These are phyloP conservation scores for Candida pseudoviswanathii DNA, from an alignment of 1,139 yeast species.

Conservation along the genomic window DNA sequence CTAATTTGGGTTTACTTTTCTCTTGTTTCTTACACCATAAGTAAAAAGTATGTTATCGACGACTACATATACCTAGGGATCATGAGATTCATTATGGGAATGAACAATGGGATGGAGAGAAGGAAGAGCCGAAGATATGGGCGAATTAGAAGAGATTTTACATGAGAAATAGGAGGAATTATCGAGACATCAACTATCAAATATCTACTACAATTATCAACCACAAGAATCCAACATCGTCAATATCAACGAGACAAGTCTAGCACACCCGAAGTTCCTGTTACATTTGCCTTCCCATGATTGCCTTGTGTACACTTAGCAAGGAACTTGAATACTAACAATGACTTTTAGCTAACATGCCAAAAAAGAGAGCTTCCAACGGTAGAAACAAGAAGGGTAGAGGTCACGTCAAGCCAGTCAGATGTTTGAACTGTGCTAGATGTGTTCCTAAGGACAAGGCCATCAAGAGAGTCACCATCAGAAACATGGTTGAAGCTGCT, in stretches of 20 bases:
- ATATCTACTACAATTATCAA: no score
- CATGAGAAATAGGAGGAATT: no score
- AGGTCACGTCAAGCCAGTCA: slow-evolving; percentile 99
- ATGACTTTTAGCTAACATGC: slow-evolving; percentile 58
- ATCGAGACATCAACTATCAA: no score
- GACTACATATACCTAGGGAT: slow-evolving; percentile 2
- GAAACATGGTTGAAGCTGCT: slow-evolving; percentile 99
- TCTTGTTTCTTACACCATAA: slow-evolving; percentile 11
- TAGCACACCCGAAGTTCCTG: no score
- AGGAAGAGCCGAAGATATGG: not conserved
- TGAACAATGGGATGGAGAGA: not conserved
- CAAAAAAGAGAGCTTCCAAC: slow-evolving; percentile 99
- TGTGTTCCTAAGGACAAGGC: slow-evolving; percentile 99
- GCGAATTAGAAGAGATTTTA: no score
- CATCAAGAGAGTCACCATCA: slow-evolving; percentile 99
- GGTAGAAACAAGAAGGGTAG: slow-evolving; percentile 99
- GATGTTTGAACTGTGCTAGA: slow-evolving; percentile 99
- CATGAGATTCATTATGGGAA: not conserved
- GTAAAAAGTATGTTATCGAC: slow-evolving; percentile 13
- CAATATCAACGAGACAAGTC: no score
- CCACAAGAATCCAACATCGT: no score
- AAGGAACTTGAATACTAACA: slow-evolving; percentile 32
- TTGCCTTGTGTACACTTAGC: no score
- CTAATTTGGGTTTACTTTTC: slow-evolving; percentile 11
- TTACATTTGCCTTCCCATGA: not conserved